Conservation (phyloP, 495 filamentous ascomycete species). For the Jackrogersella multiformis region DNA sequence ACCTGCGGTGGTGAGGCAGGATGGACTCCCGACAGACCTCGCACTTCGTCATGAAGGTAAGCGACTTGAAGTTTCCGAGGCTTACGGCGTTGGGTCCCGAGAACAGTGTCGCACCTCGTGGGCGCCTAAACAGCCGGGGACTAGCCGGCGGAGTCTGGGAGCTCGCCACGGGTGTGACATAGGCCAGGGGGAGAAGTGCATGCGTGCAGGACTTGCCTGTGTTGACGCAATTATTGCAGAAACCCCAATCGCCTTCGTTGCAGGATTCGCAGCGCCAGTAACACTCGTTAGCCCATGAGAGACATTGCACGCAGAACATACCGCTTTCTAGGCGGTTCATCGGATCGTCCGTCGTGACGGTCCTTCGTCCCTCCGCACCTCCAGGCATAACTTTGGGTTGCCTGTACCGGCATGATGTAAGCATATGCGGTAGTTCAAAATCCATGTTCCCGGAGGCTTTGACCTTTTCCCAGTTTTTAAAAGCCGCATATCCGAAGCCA, state of each 20-base stretch:
- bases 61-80: slow-evolving; percentile 56
- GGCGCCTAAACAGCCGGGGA: slow-evolving; percentile 41
- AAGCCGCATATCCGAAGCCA: slow-evolving; percentile 74
- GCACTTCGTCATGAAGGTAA: slow-evolving; percentile 75
- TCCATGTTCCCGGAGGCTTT: slow-evolving; percentile 36
- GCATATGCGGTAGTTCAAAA: slow-evolving; percentile 68
- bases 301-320: slow-evolving; percentile 82
- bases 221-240: slow-evolving; percentile 83
- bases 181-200: slow-evolving; percentile 71
- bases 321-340: slow-evolving; percentile 73
- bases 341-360: slow-evolving; percentile 71
- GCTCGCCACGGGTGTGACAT: slow-evolving; percentile 37
- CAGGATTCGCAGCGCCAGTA: slow-evolving; percentile 86
- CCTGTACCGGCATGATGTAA: slow-evolving; percentile 72
- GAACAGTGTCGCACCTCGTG: slow-evolving; percentile 49
- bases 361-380: slow-evolving; percentile 59
- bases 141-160: slow-evolving; percentile 32
- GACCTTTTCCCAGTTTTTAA: slow-evolving; percentile 63
- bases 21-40: slow-evolving; percentile 78
- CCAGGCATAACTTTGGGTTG: slow-evolving; percentile 58
- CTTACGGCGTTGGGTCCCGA: slow-evolving; percentile 49
- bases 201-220: slow-evolving; percentile 81
- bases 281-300: slow-evolving; percentile 74
- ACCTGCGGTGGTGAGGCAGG: slow-evolving; percentile 70
- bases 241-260: slow-evolving; percentile 93